Evolutionary conservation across 345 rosid genomes (phyloP).

Genomic region (Murraya koenigii): DNA sequence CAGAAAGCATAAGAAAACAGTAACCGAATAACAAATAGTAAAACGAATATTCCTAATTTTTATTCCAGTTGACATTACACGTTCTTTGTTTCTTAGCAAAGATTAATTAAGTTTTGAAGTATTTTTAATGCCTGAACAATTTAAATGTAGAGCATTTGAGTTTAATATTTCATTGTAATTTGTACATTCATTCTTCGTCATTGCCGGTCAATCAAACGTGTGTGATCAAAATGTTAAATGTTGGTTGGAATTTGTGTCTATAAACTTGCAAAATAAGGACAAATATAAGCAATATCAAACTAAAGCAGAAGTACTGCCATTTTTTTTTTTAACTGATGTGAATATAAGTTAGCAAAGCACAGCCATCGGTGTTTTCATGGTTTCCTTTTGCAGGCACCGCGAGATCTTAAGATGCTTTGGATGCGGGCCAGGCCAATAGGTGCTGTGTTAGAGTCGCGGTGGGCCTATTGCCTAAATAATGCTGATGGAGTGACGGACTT

Average conservation of each 20-base stretch:
- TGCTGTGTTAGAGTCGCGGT: not conserved
- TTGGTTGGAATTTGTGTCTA: not conserved
- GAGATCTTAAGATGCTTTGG: not conserved
- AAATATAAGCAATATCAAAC: not conserved
- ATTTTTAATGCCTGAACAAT: no score
- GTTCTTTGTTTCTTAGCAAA: no score
- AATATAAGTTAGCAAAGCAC: not conserved
- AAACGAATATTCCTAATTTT: no score
- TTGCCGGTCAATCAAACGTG: not conserved
- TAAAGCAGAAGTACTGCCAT: not conserved
- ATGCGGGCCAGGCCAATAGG: not conserved
- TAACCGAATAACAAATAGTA: no score
- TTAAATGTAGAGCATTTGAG: not conserved
- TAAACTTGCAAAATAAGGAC: not conserved
- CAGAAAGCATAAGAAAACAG: no score
- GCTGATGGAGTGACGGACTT: not conserved
- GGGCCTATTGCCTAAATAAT: slow-evolving; percentile 9
- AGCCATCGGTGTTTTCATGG: not conserved
- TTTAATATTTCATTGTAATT: not conserved
- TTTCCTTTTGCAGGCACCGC: slow-evolving; percentile 9
- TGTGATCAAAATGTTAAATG: not conserved
- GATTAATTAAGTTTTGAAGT: no score
- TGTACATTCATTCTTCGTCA: not conserved
- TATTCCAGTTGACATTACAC: no score
- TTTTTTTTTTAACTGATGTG: not conserved